Percentiles rank a stretch among this genome's conserved stretches.
Evolutionary conservation across 2,329 filamentous ascomycete genomes (phyloP).

Genomic region (Ceratocystis alfenasii): DNA sequence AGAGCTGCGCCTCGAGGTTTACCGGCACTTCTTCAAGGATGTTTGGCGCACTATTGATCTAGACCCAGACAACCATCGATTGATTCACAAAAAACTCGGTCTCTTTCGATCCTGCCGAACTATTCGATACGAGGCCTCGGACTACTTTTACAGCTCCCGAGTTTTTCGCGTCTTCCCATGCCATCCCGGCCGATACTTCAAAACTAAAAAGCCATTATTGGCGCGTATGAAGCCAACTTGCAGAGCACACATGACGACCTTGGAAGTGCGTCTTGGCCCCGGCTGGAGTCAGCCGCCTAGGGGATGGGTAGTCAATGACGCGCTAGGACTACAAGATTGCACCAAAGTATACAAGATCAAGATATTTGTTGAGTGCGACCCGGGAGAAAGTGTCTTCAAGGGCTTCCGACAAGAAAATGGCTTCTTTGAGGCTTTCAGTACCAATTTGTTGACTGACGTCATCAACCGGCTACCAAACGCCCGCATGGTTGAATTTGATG

Average conservation of each 20-base stretch:
- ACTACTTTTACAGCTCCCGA: conserved; percentile 52
- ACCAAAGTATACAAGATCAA: conserved; percentile 45
- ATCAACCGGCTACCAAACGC: conserved; percentile 46
- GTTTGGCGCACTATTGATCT: conserved; percentile 50
- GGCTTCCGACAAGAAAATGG: conserved; percentile 54
- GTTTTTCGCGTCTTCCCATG: conserved; percentile 57
- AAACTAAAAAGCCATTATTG: conserved; percentile 60
- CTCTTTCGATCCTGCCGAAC: conserved; percentile 50
- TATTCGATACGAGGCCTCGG: conserved; percentile 51
- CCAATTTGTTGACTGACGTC: conserved; percentile 44
- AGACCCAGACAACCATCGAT: conserved; percentile 52
- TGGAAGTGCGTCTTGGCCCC: conserved; percentile 61
- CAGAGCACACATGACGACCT: conserved; percentile 46
- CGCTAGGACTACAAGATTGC: conserved; percentile 53
- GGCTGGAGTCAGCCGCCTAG: conserved; percentile 59
- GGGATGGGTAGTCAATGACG: conserved; percentile 56
- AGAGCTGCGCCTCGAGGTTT: conserved; percentile 59
- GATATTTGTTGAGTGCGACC: conserved; percentile 62
- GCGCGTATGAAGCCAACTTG: conserved; percentile 51
- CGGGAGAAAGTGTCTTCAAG: conserved; percentile 53
- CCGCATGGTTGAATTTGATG: conserved; percentile 55
- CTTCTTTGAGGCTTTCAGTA: conserved; percentile 59
- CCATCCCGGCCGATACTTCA: conserved; percentile 53
- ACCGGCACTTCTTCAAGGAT: conserved; percentile 48
- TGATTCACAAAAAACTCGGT: conserved; percentile 46